A percentile compares a stretch with the other conserved stretches of the same genome.
Evolutionary conservation across 805 yeast species (phyloP).

Genomic region (Ogataea pini): DNA sequence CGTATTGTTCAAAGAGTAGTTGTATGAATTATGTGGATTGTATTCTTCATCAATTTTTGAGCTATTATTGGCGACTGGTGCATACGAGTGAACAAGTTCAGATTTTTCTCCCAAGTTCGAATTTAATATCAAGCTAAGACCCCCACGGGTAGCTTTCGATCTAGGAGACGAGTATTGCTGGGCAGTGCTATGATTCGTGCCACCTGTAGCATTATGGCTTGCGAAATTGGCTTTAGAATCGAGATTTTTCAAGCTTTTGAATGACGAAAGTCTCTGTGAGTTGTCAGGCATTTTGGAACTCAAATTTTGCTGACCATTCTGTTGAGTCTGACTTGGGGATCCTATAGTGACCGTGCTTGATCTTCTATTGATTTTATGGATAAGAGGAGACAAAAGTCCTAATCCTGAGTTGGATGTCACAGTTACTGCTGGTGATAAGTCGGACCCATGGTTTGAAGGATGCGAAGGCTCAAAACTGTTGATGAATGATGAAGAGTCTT

Average conservation of each 20-base stretch:
- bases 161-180: slow-evolving; percentile 19
- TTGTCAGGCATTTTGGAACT: neutral
- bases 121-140: slow-evolving; percentile 20
- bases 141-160: slow-evolving; percentile 17
- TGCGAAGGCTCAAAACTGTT: slow-evolving; percentile 18
- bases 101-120: slow-evolving; percentile 7
- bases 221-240: neutral
- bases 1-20: slow-evolving; percentile 35
- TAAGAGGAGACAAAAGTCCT: slow-evolving; percentile 26
- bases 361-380: slow-evolving; percentile 18
- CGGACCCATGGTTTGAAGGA: slow-evolving; percentile 1
- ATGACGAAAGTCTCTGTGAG: slow-evolving; percentile 11
- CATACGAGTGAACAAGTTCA: slow-evolving; percentile 1
- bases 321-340: slow-evolving; percentile 8
- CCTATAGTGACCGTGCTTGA: slow-evolving; percentile 16
- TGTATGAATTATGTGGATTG: slow-evolving; percentile 34
- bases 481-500: slow-evolving; percentile 25
- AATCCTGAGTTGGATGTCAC: slow-evolving; percentile 19
- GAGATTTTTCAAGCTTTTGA: slow-evolving; percentile 14
- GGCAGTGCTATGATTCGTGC: neutral
- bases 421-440: slow-evolving; percentile 13
- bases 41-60: slow-evolving; percentile 29
- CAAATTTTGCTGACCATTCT: neutral
- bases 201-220: neutral
- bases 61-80: neutral